Evolutionary conservation across 2,329 filamentous ascomycete genomes (phyloP).

Genomic region (Daldinia eschscholtzii): DNA sequence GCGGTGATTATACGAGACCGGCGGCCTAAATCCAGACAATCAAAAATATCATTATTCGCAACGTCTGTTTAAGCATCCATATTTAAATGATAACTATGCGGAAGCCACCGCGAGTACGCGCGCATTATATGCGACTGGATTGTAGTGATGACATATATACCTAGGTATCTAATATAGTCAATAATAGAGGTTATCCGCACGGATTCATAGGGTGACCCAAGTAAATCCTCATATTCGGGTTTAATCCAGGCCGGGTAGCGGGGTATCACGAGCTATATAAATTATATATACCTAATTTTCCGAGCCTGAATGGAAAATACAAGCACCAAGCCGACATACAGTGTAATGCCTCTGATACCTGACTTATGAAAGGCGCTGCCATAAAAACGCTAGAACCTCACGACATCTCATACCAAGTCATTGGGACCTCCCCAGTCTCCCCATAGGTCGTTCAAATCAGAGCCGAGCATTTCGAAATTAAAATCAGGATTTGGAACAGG

Average conservation of each 20-base stretch:
- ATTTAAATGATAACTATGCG: too few relatives aligned
- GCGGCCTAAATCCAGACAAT: conserved; percentile 1
- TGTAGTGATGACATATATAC: too few relatives aligned
- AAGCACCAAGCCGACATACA: not conserved
- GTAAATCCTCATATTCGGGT: not conserved
- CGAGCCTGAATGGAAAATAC: not conserved
- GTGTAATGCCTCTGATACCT: conserved; percentile 2
- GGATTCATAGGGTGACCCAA: too few relatives aligned
- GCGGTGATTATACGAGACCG: not conserved
- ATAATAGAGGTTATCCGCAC: not conserved
- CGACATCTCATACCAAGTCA: conserved; percentile 25
- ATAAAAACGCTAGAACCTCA: conserved; percentile 19
- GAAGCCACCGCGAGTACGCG: too few relatives aligned
- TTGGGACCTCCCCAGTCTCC: conserved; percentile 55
- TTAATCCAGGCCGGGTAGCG: conserved; percentile 15
- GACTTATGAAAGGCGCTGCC: not conserved
- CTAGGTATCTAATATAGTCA: not conserved
- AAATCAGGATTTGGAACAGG: conserved; percentile 64
- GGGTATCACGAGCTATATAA: conserved; percentile 33
- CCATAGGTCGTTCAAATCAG: conserved; percentile 69
- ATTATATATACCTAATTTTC: conserved; percentile 7
- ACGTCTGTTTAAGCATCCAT: too few relatives aligned
- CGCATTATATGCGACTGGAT: too few relatives aligned
- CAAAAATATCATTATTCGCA: too few relatives aligned
- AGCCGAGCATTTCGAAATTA: conserved; percentile 65